Evolutionary conservation across 2,329 filamentous ascomycete genomes (phyloP), one percentile per base, ranked within the genome.

Genomic region (Mycosphaerella arachidis): DNA sequence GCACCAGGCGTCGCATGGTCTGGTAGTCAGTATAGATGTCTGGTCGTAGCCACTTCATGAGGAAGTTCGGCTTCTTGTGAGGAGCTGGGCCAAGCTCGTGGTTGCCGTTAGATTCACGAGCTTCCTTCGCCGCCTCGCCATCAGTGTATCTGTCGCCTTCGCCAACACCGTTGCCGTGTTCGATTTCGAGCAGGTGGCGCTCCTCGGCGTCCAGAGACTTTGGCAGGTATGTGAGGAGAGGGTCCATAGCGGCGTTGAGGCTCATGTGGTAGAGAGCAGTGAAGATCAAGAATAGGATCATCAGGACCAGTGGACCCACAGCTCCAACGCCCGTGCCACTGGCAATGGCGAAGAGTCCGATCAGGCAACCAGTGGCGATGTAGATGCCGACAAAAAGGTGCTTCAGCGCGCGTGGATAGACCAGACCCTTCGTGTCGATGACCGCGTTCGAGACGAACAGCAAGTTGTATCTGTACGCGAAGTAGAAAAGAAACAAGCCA

Each of bases 401-500:
- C 73, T 95, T 88, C 55, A 97, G 79, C 1, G 90, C 92, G n/a
- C 88, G 88, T 0, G 91, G 88, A 71, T 96, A 97, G 67, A 91
- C 87, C 13, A 93, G 83, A 16, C 93, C 92, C 71, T 95, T 91
- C 40, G 90, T 96, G 72, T 97, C 92, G 69, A 96, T 87, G 60
- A 85, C 78, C 8, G 89, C 86, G 71, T 95, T 90, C 54, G 87
- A 88, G 37, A 96, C 91, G 74, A 91, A 97, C 53, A 97, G 82
- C 57, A 97, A 77, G 72, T 96, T 95, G 81, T 97, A 96, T 18
- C 90, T 85, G 81, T 91, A 96, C 52, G 92, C 90, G 55, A 93
- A 79, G 73, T 96, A 95, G 75, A 96, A 92, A 46, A 94, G 79
- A 24, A 82, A 85, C 60, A 97, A 83, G 30, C 91, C 92, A 43